Evolutionary conservation across 129 eudicot genomes (phyloP).

Genomic region (Dittrichia graveolens): DNA sequence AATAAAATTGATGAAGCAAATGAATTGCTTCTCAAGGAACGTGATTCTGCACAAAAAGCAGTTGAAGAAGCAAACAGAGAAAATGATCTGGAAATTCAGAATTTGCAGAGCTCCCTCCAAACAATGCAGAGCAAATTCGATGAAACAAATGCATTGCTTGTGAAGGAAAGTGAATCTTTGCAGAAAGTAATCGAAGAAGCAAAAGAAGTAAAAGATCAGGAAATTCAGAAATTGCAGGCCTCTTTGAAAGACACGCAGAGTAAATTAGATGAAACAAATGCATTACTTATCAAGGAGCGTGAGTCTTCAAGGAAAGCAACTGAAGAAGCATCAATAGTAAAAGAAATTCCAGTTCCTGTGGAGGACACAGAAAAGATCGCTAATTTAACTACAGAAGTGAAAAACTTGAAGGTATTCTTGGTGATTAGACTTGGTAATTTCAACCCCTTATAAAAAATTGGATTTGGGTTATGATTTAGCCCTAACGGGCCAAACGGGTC

Average conservation of each 20-base stretch:
- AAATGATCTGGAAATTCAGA: slow-evolving; percentile 65
- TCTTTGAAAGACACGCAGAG: slow-evolving; percentile 66
- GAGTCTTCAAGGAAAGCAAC: slow-evolving; percentile 72
- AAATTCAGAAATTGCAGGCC: slow-evolving; percentile 67
- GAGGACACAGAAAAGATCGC: slow-evolving; percentile 81
- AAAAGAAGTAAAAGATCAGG: slow-evolving; percentile 48
- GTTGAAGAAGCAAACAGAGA: slow-evolving; percentile 77
- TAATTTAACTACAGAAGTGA: slow-evolving; percentile 70
- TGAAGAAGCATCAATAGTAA: slow-evolving; percentile 66
- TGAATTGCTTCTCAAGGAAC: slow-evolving; percentile 62
- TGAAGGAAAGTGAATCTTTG: slow-evolving; percentile 68
- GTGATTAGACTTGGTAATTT: slow-evolving; percentile 6
- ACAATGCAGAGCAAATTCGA: slow-evolving; percentile 61
- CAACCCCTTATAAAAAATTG: background rate
- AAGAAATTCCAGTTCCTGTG: slow-evolving; percentile 80
- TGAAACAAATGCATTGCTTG: slow-evolving; percentile 62
- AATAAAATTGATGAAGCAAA: slow-evolving; percentile 63
- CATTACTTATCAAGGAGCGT: slow-evolving; percentile 66
- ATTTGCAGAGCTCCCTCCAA: slow-evolving; percentile 64
- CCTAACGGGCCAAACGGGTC: slow-evolving; percentile 7
- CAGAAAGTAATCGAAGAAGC: slow-evolving; percentile 83
- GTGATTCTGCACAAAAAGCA: slow-evolving; percentile 66
- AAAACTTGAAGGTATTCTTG: slow-evolving; percentile 71
- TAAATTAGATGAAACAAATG: slow-evolving; percentile 73
- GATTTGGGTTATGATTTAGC: background rate